phyloP scores from a whole-genome alignment of 2,329 filamentous ascomycete species.

The Stagonosporopsis vannaccii region DNA sequence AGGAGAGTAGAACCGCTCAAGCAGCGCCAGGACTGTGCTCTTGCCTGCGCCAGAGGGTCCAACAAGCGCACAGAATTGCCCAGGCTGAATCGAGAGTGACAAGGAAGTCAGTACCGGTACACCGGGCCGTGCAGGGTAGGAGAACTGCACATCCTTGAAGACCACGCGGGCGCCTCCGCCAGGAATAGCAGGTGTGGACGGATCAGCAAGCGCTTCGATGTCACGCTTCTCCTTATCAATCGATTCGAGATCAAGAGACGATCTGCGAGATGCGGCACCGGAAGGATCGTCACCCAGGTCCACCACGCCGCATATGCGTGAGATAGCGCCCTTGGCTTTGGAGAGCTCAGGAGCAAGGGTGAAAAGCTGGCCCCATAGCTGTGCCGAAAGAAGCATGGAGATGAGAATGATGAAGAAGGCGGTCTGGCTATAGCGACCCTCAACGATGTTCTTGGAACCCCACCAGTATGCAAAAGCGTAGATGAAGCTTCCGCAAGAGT shows the following conservation, averaged over 20 bases:
- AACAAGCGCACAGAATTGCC: conserved; percentile 69
- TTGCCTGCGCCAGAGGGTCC: conserved; percentile 73
- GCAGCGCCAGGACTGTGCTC: conserved; percentile 65
- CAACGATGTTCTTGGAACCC: conserved; percentile 74
- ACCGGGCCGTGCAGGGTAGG: conserved; percentile 70
- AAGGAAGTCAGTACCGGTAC: conserved; percentile 64
- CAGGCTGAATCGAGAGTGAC: conserved; percentile 63
- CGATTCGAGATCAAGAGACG: conserved; percentile 81
- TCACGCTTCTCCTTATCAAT: conserved; percentile 61
- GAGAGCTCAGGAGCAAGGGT: conserved; percentile 78
- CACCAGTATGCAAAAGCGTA: conserved; percentile 83
- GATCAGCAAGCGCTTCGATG: conserved; percentile 41
- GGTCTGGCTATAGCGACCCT: conserved; percentile 70
- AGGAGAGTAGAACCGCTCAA: conserved; percentile 64
- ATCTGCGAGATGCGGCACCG: conserved; percentile 76
- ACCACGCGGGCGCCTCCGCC: conserved; percentile 59
- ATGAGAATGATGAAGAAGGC: conserved; percentile 77
- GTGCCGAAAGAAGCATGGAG: conserved; percentile 74
- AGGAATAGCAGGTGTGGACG: conserved; percentile 71
- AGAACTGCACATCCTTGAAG: conserved; percentile 68
- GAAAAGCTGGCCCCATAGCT: conserved; percentile 78
- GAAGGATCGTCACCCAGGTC: conserved; percentile 39
- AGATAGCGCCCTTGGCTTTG: conserved; percentile 67
- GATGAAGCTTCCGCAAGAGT: conserved; percentile 69
- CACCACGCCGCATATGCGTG: conserved; percentile 78